Evolutionary conservation across 345 rosid genomes (phyloP), one percentile per base, ranked within the genome.

Genomic region (Citrus cavaleriei): DNA sequence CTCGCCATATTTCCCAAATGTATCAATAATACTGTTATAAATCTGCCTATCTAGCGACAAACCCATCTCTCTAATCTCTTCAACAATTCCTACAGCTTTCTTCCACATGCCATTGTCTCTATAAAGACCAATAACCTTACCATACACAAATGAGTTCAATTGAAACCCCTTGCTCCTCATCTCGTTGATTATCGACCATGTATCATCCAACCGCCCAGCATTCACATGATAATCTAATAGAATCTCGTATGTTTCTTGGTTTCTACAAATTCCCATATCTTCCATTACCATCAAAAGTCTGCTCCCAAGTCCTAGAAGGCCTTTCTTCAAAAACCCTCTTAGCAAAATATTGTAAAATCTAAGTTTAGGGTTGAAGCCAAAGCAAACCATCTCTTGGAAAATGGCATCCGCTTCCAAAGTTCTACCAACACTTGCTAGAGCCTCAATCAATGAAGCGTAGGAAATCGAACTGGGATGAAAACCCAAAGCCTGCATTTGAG

Each of bases 101-200:
- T 86, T 91, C 93, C 95, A 88, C 95, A 91, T 91, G 18, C 95
- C 95, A 24, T 91, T 91, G 68, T 91, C 90, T 81, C 93, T 85
- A 78, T 91, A 91, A 59, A 91, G 84, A 72, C 89, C 85, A 65
- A 91, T 88, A 76, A 91, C 80, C 83, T 81, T 88, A 72, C 93
- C 72, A 63, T 85, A 88, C 57, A 85, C 88, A 51, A 88, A 91
- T 0, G 91, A 88, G 75, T 67, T 86, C 76, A 83, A 74, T 4
- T 4, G 69, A 69, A 90, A 75, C 78, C 89, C 86, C 13, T 69
- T 81, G 71, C 65, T 74, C 83, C 77, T 85, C 95, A 91, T 91
- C 81, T 86, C 88, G 58, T 85, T 87, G 61, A 91, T 83, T 22
- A 87, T 73, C 18, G 79, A 80, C 92, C 95, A 91, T 3, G 90